Evolutionary conservation across 345 rosid genomes (phyloP), one percentile per base, ranked within the genome.

Genomic region (Salix viminalis): DNA sequence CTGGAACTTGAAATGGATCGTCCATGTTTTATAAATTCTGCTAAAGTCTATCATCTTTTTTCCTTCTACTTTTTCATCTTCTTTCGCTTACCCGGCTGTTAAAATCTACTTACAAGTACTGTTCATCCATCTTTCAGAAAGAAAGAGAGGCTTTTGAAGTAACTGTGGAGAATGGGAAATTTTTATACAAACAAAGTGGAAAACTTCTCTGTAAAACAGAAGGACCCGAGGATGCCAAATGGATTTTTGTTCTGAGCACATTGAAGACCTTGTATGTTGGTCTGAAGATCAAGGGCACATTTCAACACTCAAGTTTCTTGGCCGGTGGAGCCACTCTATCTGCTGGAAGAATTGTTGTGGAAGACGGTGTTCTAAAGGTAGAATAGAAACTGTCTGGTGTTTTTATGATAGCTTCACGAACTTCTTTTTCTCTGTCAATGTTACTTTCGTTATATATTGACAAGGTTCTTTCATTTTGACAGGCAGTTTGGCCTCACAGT

Each of bases 401-500:
- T 67, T 41, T 58, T 24, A 12, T 52, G 39, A 67, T 24, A 36
- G 70, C 56, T 46, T 30, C 28, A 46, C 37, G 3, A 30, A 71
- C 69, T 30, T 23, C 50, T 42, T 26, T 67, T 16, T 54, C 21
- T 65, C 7, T 21, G 50, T 14, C 16, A 14, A 9, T 58, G 5
- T 28, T 23, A 5, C 26, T 32, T 41, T 14, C n/a, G 50, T 16
- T 46, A 30, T 16, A 9, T 69, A 50, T 67, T 69, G n/a, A 76
- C 24, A 56, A 50, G 42, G 7, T 71, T 46, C 1, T 34, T 76
- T 77, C 56, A 56, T 70, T 26, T 75, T 79, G 28, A 48, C 74
- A 95, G 97, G 91, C 95, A 60, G 85, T 96, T 79, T 96, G 97
- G 98, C 98, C 96, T 76, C 98, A 96, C 76, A 96, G 97, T 28